phyloP scores from a whole-genome alignment of 1,284 basidiomycete genomes.

The Singerocomus inundabilis region DNA sequence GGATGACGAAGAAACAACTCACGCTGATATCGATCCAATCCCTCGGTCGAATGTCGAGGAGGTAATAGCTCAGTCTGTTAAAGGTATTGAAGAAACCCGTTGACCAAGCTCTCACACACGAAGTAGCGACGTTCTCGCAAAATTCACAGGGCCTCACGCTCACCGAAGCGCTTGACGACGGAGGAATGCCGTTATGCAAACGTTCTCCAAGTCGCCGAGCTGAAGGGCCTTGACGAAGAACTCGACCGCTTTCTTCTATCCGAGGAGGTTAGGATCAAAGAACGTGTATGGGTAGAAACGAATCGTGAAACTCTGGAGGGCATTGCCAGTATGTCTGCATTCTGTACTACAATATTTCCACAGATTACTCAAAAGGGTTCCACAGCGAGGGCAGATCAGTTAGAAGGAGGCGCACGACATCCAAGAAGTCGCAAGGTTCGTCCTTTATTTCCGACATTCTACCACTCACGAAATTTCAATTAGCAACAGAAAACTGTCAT shows the following conservation, averaged over 20 bases:
- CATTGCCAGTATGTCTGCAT: constrained; percentile 65
- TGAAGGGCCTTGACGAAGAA: constrained; percentile 88
- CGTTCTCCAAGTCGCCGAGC: constrained; percentile 56
- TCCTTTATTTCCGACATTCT: constrained; percentile 23
- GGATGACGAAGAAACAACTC: constrained; percentile 42
- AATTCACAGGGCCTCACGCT: constrained; percentile 57
- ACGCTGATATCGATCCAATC: constrained; percentile 55
- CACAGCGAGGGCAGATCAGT: constrained; percentile 68
- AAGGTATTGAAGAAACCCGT: constrained; percentile 44
- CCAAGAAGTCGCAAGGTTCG: constrained; percentile 75
- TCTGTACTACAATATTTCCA: constrained; percentile 11
- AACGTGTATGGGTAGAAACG: constrained; percentile 95
- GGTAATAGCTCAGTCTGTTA: constrained; percentile 16
- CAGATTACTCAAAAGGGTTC: constrained; percentile 43
- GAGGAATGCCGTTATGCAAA: constrained; percentile 56
- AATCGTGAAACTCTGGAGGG: constrained; percentile 94
- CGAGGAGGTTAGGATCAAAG: constrained; percentile 86
- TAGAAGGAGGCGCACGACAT: constrained; percentile 44
- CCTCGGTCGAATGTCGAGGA: constrained; percentile 39
- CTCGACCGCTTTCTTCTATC: constrained; percentile 83
- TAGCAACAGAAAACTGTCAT: constrained; percentile 67
- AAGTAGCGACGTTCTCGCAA: constrained; percentile 62
- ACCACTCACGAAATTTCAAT: constrained; percentile 1
- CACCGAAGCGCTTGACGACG: constrained; percentile 55
- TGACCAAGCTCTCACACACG: constrained; percentile 57